Evolutionary conservation across 1,139 yeast species (phyloP).

Genomic region (Sugiyamaella novakii): DNA sequence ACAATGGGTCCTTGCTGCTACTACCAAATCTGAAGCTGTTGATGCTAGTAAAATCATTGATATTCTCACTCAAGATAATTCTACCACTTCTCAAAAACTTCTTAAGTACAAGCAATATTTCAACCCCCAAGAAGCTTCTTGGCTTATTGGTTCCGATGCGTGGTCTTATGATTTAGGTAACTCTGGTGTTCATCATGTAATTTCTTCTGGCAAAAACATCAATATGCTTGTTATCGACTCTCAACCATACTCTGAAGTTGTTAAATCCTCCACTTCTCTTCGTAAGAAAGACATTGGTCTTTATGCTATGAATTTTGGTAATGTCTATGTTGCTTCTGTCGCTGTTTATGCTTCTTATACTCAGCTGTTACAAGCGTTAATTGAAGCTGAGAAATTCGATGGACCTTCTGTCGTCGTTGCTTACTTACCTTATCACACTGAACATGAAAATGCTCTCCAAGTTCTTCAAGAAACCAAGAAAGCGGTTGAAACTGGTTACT

Average conservation of each 20-base stretch:
- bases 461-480: conserved; percentile 83
- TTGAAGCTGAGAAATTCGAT: conserved; percentile 82
- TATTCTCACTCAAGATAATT: conserved; percentile 44
- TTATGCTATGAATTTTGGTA: conserved; percentile 93
- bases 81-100: conserved; percentile 50
- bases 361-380: conserved; percentile 82
- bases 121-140: conserved; percentile 52
- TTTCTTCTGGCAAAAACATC: conserved; percentile 73
- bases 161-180: conserved; percentile 95
- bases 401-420: conserved; percentile 94
- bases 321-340: conserved; percentile 89
- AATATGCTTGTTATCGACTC: conserved; percentile 88
- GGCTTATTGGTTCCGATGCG: conserved; percentile 93
- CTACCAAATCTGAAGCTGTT: conserved; percentile 33
- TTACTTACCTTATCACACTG: conserved; percentile 74
- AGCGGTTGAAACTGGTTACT: conserved; percentile 90
- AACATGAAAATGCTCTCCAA: conserved; percentile 68
- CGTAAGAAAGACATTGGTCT: conserved; percentile 93
- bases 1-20: conserved; percentile 58
- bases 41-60: conserved; percentile 44
- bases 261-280: conserved; percentile 31
- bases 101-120: conserved; percentile 52
- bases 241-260: conserved; percentile 65
- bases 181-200: conserved; percentile 86
- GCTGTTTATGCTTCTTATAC: conserved; percentile 94